Conservation (phyloP, 2,329 filamentous ascomycete species). For the Stromatinia cepivora region DNA sequence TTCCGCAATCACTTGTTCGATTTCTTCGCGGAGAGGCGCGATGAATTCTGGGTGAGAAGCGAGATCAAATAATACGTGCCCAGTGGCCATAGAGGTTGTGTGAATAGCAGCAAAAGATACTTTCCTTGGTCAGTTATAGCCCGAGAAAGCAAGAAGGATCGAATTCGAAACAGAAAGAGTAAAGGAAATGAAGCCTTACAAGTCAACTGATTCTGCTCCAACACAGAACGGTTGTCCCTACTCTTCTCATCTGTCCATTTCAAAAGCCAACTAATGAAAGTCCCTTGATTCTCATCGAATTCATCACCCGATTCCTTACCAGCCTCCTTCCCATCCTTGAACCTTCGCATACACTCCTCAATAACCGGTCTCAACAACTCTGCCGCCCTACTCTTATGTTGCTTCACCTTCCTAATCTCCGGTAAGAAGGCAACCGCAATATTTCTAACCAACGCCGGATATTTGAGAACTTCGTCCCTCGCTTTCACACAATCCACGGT, state of each 20-base stretch:
- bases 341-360: background rate
- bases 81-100: constrained; percentile 49
- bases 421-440: constrained; percentile 7
- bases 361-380: constrained; percentile 6
- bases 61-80: constrained; percentile 54
- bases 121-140: background rate
- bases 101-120: constrained; percentile 49
- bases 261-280: constrained; percentile 13
- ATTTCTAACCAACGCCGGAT: background rate
- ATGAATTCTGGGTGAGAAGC: constrained; percentile 50
- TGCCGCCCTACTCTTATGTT: background rate
- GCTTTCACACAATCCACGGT: background rate
- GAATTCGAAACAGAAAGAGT: background rate
- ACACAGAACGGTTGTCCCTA: background rate
- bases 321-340: background rate
- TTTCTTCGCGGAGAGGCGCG: constrained; percentile 33
- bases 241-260: constrained; percentile 16
- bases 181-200: background rate
- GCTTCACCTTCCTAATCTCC: background rate
- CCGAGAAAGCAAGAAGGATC: background rate
- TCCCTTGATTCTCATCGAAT: constrained; percentile 1
- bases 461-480: background rate
- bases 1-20: constrained; percentile 37
- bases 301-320: background rate
- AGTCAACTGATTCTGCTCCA: background rate